Evolutionary conservation across 1,139 yeast genomes (phyloP), one percentile per base, ranked within the genome.

Genomic region (Scheffersomyces cryptocercus): DNA sequence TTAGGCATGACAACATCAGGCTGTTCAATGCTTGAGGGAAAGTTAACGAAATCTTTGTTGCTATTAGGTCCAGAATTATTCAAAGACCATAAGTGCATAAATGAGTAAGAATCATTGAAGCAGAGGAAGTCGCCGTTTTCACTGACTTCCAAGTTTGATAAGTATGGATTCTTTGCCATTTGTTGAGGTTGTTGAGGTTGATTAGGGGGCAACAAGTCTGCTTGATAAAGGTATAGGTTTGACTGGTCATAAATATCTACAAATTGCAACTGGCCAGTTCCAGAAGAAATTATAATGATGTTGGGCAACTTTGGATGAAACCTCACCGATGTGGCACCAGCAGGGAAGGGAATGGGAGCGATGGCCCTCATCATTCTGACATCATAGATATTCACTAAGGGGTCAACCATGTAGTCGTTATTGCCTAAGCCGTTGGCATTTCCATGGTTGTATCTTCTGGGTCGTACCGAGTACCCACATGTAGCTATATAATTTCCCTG

Each of bases 251-350:
- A 82, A 53, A 88, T 78, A 61, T 93, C 98, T 20, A 89, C 79
- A 54, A 90, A 84, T 56, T 90, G 96, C 46, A 95, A 68, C 50
- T 88, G 95, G 7, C 99, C 99, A 28, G 79, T 64, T 14, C 75
- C 75, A 0, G 97, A 86, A 0, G 89, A 85, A 14, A 88, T 82
- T 9, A 90, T 65, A 36, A 90, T 79, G 39, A 88, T 82, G 35
- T 89, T 87, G 10, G 97, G 87, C 45, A 90, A 65, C 49, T 87
- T 87, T 3, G 98, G 97, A 64, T 91, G 98, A 50, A 91, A 75
- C 40, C 86, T 77, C 1, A 87, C 95, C 59, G 80, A 86, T 5
- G 88, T 77, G 1, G 98, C 97, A 4, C 98, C 98, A 0, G 90
- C 85, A 0, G 96, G 88, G 61, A 90, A 90, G 2, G 97, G 84